Conservation (phyloP, 106 monocot genomes). For the Dactylorhiza incarnata region DNA sequence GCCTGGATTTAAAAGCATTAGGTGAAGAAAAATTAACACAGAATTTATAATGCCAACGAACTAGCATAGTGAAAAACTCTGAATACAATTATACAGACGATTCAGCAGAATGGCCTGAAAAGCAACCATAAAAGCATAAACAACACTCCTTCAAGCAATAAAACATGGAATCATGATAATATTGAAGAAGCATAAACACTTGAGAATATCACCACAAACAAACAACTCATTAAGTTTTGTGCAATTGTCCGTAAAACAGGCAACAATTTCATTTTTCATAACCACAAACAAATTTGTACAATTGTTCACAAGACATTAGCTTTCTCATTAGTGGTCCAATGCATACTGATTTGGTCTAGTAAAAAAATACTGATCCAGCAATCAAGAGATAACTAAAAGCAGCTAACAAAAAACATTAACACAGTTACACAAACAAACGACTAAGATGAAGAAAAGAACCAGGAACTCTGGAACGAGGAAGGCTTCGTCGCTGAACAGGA, state of each 20-base stretch:
- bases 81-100: neutral
- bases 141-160: neutral
- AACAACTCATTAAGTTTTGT: neutral
- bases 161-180: neutral
- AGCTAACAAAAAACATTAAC: neutral
- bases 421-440: conserved; percentile 27
- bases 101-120: neutral
- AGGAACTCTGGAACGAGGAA: too few species aligned
- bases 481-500: too few species aligned
- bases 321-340: neutral
- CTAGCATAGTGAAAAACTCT: neutral
- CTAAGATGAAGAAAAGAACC: conserved; percentile 20
- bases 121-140: neutral
- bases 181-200: neutral
- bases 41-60: neutral
- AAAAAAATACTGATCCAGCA: neutral
- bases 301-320: neutral
- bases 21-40: neutral
- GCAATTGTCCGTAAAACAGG: too few species aligned
- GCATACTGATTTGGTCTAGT: neutral
- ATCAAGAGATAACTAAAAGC: neutral
- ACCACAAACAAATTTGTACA: too few species aligned
- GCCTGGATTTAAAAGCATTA: neutral
- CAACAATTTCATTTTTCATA: neutral
- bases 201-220: neutral